Conservation (phyloP, 805 yeast species). For the Candida ponderosae region DNA sequence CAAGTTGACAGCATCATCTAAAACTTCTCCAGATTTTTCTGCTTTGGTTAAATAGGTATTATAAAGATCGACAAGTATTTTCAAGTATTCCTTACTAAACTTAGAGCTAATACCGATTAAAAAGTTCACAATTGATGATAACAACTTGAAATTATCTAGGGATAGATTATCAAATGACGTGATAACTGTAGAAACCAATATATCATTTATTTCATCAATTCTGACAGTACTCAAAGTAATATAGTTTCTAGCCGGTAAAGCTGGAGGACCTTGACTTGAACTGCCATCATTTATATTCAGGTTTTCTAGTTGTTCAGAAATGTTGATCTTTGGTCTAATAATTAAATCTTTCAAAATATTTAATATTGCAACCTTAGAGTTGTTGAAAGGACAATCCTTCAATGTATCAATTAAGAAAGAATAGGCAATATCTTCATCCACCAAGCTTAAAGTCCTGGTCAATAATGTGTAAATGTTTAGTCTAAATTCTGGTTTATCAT, state of each 20-base stretch:
- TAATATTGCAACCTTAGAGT: conserved; percentile 51
- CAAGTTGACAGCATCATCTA: conserved; percentile 2
- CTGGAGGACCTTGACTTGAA: conserved; percentile 17
- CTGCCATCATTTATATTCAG: conserved; percentile 3
- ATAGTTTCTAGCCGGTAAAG: conserved; percentile 35
- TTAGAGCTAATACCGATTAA: conserved; percentile 27
- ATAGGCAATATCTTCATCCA: conserved; percentile 51
- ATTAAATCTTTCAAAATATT: conserved; percentile 65
- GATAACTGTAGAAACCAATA: too few species aligned
- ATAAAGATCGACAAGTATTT: conserved; percentile 21
- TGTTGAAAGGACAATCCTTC: conserved; percentile 55
- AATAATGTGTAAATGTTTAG: conserved; percentile 50
- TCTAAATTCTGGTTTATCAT: conserved; percentile 29
- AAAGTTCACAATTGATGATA: conserved; percentile 53
- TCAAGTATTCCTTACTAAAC: conserved; percentile 22
- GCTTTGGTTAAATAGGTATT: conserved; percentile 11
- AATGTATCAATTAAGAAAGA: conserved; percentile 58
- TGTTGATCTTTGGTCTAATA: conserved; percentile 23
- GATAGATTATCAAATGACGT: too few species aligned
- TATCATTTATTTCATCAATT: conserved; percentile 30
- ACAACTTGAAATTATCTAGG: conserved; percentile 27
- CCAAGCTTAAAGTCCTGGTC: conserved; percentile 50
- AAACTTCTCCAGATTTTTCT: conserved; percentile 13
- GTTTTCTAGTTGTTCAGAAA: conserved; percentile 3
- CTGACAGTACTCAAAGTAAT: conserved; percentile 36